Evolutionary conservation across 75 land plant species (phyloP).

Genomic region (Ceratopteris richardii): DNA sequence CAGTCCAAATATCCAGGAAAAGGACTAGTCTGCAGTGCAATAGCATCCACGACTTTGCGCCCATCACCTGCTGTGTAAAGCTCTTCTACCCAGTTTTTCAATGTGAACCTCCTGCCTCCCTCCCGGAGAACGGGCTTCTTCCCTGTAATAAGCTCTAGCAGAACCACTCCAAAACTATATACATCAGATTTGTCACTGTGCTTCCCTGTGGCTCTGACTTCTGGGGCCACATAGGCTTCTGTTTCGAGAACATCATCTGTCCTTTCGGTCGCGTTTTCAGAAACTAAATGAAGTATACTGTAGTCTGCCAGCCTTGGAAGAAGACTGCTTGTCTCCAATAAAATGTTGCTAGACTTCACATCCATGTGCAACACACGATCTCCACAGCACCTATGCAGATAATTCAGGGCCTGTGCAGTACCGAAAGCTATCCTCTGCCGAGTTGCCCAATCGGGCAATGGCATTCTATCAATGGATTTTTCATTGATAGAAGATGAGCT

Average conservation of each 20-base stretch:
- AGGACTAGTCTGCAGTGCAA: not conserved
- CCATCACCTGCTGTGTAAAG: too few species aligned
- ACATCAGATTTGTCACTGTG: conserved; percentile 53
- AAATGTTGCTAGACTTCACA: conserved; percentile 6
- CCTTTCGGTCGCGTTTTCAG: not conserved
- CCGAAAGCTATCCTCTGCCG: conserved; percentile 3
- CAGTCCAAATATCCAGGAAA: not conserved
- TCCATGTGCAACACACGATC: not conserved
- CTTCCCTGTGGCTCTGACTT: not conserved
- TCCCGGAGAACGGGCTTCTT: conserved; percentile 41
- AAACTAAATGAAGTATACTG: not conserved
- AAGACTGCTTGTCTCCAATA: not conserved
- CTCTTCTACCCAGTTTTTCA: too few species aligned
- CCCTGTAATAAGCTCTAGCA: conserved; percentile 82
- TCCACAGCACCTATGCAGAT: not conserved
- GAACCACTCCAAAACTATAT: conserved; percentile 80
- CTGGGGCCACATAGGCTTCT: not conserved
- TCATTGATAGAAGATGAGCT: too few species aligned
- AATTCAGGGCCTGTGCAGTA: not conserved
- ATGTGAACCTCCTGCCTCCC: too few species aligned
- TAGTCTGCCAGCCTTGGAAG: not conserved
- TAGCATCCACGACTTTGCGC: not conserved
- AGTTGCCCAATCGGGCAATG: conserved; percentile 2
- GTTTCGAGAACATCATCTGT: not conserved
- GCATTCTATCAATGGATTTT: too few species aligned